Evolutionary conservation across 129 eudicot genomes (phyloP), one percentile per base, ranked within the genome.

Genomic region (Pseudognaphalium luteoalbum): DNA sequence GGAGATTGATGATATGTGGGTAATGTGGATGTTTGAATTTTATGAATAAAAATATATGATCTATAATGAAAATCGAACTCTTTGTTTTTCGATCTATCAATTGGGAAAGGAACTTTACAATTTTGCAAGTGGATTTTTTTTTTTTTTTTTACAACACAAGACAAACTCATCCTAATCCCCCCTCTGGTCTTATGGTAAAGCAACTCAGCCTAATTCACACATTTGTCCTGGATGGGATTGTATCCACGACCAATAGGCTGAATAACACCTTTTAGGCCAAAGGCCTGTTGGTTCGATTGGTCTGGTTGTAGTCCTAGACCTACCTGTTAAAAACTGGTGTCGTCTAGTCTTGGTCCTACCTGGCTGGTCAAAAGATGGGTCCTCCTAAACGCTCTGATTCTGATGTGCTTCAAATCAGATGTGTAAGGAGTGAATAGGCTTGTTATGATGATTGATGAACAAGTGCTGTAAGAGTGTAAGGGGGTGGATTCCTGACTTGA

Each of bases 21-120:
- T 19, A 66, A 34, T 35, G 71, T 66, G 16, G 58, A 68, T 20
- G 58, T 41, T 44, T 44, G 21, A 47, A 61, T 70, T 25, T 44
- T n/a, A 62, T 62, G 63, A 75, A 75, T 75, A 75, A 75, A 42
- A 28, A 12, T 58, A 28, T 47, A 12, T 12, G 17, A 1, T 64
- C 60, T 41, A 19, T 21, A 20, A 63, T 12, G 64, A 44, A 61
- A 60, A 25, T 22, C 3, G 30, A 63, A 39, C 59, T 60, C 69
- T n/a, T 30, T 75, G 71, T 39, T 44, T 41, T 28, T 37, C 57
- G 14, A 72, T 58, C 68, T 20, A 29, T 73, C 34, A 58, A 0
- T 57, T 37, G 60, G 33, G 54, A 34, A 17, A 29, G 16, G 10
- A 54, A 33, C 4, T 6, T 25, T 25, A 25, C 28, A 25, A 25